phyloP scores from a whole-genome alignment of 2,329 filamentous ascomycete species.

The Aureobasidium sp. region DNA sequence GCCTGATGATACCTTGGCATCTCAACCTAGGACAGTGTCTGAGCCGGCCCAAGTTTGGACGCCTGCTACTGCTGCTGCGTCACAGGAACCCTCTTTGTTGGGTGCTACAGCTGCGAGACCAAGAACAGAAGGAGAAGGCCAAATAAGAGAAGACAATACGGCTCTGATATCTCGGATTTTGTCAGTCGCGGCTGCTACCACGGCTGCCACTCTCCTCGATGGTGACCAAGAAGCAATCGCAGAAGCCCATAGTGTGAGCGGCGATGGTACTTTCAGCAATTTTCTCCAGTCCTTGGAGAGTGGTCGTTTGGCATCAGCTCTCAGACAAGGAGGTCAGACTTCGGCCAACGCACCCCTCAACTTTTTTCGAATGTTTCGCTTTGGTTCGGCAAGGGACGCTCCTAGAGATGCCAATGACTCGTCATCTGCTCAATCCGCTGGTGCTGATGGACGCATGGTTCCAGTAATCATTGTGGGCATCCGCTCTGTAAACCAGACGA shows the following conservation, averaged over 20 bases:
- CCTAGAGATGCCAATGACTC: conserved; percentile 1
- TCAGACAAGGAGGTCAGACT: conserved; percentile 38
- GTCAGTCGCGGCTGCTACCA: conserved; percentile 55
- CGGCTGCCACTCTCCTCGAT: conserved; percentile 57
- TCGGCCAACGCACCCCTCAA: conserved; percentile 45
- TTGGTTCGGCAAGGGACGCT: conserved; percentile 35
- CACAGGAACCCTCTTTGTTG: neutral
- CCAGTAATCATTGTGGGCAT: conserved; percentile 64
- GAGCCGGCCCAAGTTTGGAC: neutral
- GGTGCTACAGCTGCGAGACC: neutral
- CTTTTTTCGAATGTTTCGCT: conserved; percentile 61
- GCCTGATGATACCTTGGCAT: neutral
- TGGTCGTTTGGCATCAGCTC: conserved; percentile 48
- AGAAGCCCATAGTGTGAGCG: conserved; percentile 46
- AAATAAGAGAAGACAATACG: conserved; percentile 52
- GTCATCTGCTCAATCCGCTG: conserved; percentile 12
- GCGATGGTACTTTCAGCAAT: conserved; percentile 51
- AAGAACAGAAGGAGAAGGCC: conserved; percentile 37
- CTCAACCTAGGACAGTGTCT: neutral
- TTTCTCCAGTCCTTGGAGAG: conserved; percentile 56
- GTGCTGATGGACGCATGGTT: conserved; percentile 49
- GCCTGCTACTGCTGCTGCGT: neutral
- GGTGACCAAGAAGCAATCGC: conserved; percentile 47
- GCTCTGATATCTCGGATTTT: conserved; percentile 53
- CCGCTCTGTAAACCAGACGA: conserved; percentile 49